A percentile compares a stretch with the other conserved stretches of the same genome.
These are phyloP conservation scores for Aspergillus mulundensis DNA, from an alignment of 495 filamentous ascomycete species.

Conservation along the genomic window DNA sequence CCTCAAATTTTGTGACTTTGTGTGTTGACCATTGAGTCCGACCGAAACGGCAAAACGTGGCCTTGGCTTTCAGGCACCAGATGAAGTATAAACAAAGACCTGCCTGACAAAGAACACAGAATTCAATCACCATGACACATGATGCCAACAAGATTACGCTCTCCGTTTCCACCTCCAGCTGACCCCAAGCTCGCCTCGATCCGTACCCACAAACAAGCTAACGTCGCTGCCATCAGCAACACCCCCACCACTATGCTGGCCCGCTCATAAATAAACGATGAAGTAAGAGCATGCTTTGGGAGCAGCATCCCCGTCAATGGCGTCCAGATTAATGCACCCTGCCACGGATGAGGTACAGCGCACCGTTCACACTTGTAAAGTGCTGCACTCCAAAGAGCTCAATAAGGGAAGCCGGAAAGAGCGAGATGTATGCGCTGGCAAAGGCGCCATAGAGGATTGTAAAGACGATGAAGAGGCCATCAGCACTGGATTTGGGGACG, in stretches of 20 bases:
- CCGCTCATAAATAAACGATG: constrained; percentile 24
- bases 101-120: no score
- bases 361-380: constrained; percentile 56
- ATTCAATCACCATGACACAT: no score
- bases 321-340: constrained; percentile 50
- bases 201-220: constrained; percentile 34
- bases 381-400: constrained; percentile 57
- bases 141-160: constrained; percentile 9
- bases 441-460: constrained; percentile 48
- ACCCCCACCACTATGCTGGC: constrained; percentile 29
- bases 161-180: constrained; percentile 26
- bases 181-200: constrained; percentile 25
- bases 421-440: constrained; percentile 42
- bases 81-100: neutral
- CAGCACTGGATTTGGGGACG: constrained; percentile 17
- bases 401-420: constrained; percentile 42
- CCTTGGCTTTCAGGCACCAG: constrained; percentile 7
- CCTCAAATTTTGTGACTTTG: constrained; percentile 8
- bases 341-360: constrained; percentile 54
- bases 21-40: constrained; percentile 4
- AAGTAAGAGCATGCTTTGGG: constrained; percentile 21
- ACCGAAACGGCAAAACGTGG: constrained; percentile 3
- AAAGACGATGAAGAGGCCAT: constrained; percentile 49
- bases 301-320: constrained; percentile 41
- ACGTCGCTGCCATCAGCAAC: constrained; percentile 30